phyloP scores from a whole-genome alignment of 768 basidiomycete species.

The Thelephora aurantiotincta region DNA sequence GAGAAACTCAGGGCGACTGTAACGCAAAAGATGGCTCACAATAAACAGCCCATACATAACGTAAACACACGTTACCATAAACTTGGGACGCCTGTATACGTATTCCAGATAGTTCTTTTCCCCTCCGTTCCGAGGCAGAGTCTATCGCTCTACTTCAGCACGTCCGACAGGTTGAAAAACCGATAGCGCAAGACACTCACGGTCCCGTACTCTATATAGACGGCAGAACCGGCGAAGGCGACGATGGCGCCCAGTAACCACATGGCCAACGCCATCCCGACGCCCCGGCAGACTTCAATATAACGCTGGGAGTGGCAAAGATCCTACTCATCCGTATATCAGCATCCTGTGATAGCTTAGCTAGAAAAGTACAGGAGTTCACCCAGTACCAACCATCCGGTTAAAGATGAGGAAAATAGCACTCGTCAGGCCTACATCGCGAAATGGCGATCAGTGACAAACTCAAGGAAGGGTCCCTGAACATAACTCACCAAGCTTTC shows the following conservation, averaged over 20 bases:
- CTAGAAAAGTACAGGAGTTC: conserved; percentile 7
- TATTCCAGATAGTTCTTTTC: conserved; percentile 70
- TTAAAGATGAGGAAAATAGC: conserved; percentile 62
- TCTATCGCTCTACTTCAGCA: conserved; percentile 20
- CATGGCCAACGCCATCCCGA: conserved; percentile 53
- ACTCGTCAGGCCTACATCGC: conserved; percentile 7
- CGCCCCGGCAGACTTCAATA: conserved; percentile 50
- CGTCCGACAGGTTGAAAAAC: not conserved
- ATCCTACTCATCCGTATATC: conserved; percentile 28
- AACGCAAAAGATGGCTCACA: conserved; percentile 21
- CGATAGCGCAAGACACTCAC: conserved; percentile 23
- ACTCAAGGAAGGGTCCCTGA: no score
- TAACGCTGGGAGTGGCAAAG: conserved; percentile 56
- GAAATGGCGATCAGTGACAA: not conserved
- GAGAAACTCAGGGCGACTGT: not conserved
- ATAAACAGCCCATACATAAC: conserved; percentile 42
- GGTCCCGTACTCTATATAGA: conserved; percentile 66
- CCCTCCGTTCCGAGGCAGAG: conserved; percentile 55
- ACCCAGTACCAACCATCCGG: conserved; percentile 65
- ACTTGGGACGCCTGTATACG: conserved; percentile 46
- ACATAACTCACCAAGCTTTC: conserved; percentile 34
- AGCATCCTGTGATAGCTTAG: not conserved
- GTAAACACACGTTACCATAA: conserved; percentile 45
- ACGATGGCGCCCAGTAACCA: conserved; percentile 58
- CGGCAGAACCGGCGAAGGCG: conserved; percentile 51